phyloP scores from a whole-genome alignment of 169 alveolate genomes.

The Eimeria praecox region DNA sequence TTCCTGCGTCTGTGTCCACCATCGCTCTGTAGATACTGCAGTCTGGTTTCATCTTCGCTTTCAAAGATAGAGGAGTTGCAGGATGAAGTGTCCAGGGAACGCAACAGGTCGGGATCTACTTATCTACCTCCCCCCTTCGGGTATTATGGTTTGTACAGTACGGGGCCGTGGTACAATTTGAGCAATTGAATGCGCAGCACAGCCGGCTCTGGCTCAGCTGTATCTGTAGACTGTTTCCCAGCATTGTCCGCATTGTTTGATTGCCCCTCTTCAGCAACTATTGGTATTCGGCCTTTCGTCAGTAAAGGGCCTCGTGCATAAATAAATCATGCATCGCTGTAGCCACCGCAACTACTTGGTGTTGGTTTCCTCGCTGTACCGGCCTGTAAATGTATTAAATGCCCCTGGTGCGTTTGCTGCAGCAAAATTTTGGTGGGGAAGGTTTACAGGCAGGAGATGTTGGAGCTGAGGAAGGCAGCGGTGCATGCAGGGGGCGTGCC shows the following conservation, averaged over 20 bases:
- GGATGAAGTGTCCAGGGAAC: slow-evolving; percentile 62
- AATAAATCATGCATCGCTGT: background rate
- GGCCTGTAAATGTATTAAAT: background rate
- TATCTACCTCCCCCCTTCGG: background rate
- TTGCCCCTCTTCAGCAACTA: background rate
- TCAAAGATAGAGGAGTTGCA: slow-evolving; percentile 46
- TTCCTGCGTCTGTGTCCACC: background rate
- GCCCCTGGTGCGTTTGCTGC: slow-evolving; percentile 1
- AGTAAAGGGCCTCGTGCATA: background rate
- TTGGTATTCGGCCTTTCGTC: background rate
- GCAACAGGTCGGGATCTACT: slow-evolving; percentile 34
- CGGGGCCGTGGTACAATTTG: background rate
- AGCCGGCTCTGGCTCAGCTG: background rate
- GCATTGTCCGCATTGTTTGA: background rate
- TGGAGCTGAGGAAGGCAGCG: slow-evolving; percentile 70
- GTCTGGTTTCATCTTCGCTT: slow-evolving; percentile 24
- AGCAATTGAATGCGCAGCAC: background rate
- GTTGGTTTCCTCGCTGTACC: background rate
- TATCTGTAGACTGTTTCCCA: background rate
- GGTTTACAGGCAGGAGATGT: slow-evolving; percentile 72
- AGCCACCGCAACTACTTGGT: background rate
- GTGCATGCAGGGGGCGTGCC: slow-evolving; percentile 47
- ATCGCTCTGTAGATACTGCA: slow-evolving; percentile 14
- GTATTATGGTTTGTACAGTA: background rate
- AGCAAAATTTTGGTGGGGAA: slow-evolving; percentile 67